These are phyloP conservation scores for Gossypium stocksii DNA, from an alignment of 345 rosid species.

Conservation along the genomic window DNA sequence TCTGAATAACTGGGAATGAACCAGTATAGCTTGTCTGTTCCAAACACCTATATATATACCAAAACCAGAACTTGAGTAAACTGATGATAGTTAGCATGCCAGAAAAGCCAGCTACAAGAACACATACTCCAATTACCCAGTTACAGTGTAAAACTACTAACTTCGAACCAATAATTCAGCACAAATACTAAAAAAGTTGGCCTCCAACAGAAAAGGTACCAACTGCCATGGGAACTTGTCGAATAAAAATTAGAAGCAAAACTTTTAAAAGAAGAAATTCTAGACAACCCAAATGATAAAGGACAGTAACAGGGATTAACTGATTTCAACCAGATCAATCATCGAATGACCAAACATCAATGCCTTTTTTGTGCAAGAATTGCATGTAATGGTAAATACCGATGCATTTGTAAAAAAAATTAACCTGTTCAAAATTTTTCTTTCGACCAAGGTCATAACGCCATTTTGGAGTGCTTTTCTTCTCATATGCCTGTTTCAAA, in stretches of 20 bases:
- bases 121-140: neutral
- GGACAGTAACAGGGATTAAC: neutral
- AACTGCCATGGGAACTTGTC: neutral
- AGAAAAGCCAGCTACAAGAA: neutral
- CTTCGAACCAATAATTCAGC: neutral
- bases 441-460: conserved; percentile 86
- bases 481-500: conserved; percentile 84
- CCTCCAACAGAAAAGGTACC: neutral
- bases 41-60: conserved; percentile 61
- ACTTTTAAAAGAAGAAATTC: neutral
- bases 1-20: conserved; percentile 79
- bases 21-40: conserved; percentile 76
- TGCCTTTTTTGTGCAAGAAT: neutral
- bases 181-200: neutral
- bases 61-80: neutral
- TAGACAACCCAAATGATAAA: neutral
- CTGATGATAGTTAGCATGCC: neutral
- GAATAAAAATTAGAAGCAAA: neutral
- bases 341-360: neutral
- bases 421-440: conserved; percentile 89
- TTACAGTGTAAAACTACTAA: neutral
- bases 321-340: conserved; percentile 9
- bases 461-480: conserved; percentile 86
- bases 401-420: conserved; percentile 7
- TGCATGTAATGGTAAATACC: neutral